Evolutionary conservation across 2,329 filamentous ascomycete genomes (phyloP), one percentile per base, ranked within the genome.

Genomic region (Hypoxylon sp.): DNA sequence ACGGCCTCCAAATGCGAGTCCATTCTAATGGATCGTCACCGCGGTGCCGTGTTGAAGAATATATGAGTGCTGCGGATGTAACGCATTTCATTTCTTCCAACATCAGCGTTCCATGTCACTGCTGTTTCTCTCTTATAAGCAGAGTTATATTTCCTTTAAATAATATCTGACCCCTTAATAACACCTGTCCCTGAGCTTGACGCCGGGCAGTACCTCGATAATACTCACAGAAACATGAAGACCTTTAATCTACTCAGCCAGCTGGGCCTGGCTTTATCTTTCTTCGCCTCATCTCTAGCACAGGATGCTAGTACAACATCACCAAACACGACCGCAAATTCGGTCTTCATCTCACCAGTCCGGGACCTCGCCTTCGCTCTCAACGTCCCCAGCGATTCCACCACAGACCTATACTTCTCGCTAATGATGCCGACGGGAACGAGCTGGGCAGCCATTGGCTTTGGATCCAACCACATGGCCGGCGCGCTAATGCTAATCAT

Each of bases 361-460:
- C 54, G 55, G 8, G 74, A 78, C 54, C 80, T 81, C 1, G 91
- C 90, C 6, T 84, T 86, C 61, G 88, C 87, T 19, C 73, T 97
- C 8, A 94, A 97, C 76, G 81, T 97, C 46, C 91, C 94, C 63
- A 95, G 89, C 76, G 91, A 82, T 60, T 78, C 79, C 23, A 70
- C 76, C 25, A 80, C 79, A 46, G 81, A 87, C 69, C 73, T 88
- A 39, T 88, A 82, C 77, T 86, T 88, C 74, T 82, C 82, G n/a
- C 70, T 89, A 14, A 81, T 83, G 62, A 82, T 84, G 39, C 79
- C 82, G 29, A 77, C 74, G 37, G 73, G 74, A 8, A 76, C 80
- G 37, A 81, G 83, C 34, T 89, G 85, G 85, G 81, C 81, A 43
- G 85, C 83, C 61, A 75, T 89, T 43, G 87, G 87, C 34, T 80